Evolutionary conservation across 352 stramenopile genomes (phyloP).

Genomic region (Halophytophthora batemanensis): DNA sequence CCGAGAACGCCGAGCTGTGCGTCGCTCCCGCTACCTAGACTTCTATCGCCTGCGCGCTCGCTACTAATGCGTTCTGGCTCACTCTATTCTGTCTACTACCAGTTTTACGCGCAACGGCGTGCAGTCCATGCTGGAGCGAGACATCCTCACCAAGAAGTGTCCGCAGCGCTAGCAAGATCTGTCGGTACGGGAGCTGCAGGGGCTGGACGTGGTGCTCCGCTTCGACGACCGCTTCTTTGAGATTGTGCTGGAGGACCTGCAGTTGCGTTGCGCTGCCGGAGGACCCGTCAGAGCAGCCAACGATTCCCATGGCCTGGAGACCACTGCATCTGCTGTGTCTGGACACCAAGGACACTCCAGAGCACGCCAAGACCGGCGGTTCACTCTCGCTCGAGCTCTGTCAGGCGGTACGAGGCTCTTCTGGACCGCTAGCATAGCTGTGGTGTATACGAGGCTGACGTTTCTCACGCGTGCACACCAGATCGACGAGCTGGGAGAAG

Average conservation of each 20-base stretch:
- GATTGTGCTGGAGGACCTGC: conserved; percentile 80
- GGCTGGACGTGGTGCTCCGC: conserved; percentile 85
- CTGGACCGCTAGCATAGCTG: neutral
- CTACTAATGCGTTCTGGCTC: neutral
- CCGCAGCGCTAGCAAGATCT: conserved; percentile 87
- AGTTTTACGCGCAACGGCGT: conserved; percentile 84
- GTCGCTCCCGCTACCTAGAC: neutral
- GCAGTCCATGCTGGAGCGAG: conserved; percentile 83
- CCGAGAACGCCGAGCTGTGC: conserved; percentile 71
- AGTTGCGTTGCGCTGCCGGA: conserved; percentile 43
- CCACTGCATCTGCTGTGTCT: conserved; percentile 84
- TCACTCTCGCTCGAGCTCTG: conserved; percentile 77
- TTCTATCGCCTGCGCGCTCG: neutral
- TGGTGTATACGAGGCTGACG: neutral
- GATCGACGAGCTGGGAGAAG: conserved; percentile 47
- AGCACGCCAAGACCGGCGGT: conserved; percentile 82
- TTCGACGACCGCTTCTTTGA: conserved; percentile 91
- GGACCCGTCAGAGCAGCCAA: conserved; percentile 19
- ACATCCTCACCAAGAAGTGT: conserved; percentile 84
- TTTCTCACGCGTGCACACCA: conserved; percentile 6
- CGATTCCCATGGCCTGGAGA: conserved; percentile 42
- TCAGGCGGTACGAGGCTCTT: conserved; percentile 34
- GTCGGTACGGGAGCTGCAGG: conserved; percentile 60
- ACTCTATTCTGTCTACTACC: neutral
- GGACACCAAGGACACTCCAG: conserved; percentile 85